Conservation (phyloP, 176 grass and related monocot genomes). For the Ampelocalamus luodianensis region DNA sequence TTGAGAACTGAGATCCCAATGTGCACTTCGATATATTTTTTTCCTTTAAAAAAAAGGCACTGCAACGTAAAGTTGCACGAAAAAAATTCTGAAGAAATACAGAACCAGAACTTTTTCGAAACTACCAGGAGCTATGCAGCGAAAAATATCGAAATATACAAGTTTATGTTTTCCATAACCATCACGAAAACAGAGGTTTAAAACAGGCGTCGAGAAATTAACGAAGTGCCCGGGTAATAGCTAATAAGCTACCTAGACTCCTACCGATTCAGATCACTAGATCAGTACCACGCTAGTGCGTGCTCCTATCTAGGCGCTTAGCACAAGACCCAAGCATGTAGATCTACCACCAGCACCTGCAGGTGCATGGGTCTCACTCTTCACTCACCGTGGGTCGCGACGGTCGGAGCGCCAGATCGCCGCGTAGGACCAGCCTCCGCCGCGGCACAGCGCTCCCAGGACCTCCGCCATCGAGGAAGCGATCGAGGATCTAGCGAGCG, state of each 20-base stretch:
- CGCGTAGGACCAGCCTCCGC: constrained; percentile 87
- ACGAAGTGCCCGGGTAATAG: neutral
- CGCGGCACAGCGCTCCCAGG: constrained; percentile 67
- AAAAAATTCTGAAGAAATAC: constrained; percentile 8
- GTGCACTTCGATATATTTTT: too few species aligned
- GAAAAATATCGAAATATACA: neutral
- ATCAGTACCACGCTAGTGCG: neutral
- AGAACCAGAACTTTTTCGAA: neutral
- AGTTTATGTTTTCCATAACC: neutral
- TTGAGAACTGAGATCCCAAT: constrained; percentile 19
- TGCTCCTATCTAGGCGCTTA: neutral
- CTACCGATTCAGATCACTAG: neutral
- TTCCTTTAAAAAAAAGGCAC: neutral
- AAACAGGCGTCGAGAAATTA: neutral
- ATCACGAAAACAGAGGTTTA: neutral
- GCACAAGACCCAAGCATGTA: neutral
- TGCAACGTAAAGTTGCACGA: neutral
- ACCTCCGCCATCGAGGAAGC: constrained; percentile 46
- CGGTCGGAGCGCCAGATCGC: constrained; percentile 81
- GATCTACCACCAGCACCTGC: constrained; percentile 6
- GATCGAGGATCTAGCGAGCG: neutral
- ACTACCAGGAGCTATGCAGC: neutral
- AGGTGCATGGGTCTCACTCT: neutral
- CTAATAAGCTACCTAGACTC: neutral
- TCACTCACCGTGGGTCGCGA: constrained; percentile 67